phyloP scores from a whole-genome alignment of 495 filamentous ascomycete genomes.

The Penicillium pancosmium region DNA sequence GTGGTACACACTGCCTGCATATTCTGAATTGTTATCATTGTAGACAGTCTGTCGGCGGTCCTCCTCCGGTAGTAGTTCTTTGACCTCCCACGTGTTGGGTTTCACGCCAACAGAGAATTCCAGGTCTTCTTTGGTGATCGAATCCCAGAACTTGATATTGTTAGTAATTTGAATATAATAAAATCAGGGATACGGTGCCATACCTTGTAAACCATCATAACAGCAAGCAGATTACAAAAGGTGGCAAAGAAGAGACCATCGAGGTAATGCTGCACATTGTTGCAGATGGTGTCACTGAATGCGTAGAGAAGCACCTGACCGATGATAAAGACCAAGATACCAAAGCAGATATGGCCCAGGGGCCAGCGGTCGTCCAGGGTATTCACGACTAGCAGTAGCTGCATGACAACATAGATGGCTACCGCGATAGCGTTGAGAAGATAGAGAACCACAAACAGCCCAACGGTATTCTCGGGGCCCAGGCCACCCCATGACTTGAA shows the following conservation, averaged over 20 bases:
- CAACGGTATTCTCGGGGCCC: constrained; percentile 79
- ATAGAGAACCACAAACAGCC: constrained; percentile 91
- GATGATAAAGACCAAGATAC: constrained; percentile 85
- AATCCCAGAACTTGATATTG: constrained; percentile 88
- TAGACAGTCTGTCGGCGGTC: constrained; percentile 80
- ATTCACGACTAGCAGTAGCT: constrained; percentile 82
- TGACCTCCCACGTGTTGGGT: constrained; percentile 98
- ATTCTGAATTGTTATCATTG: constrained; percentile 64
- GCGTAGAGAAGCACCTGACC: constrained; percentile 94
- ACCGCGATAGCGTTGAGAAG: constrained; percentile 86
- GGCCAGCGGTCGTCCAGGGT: constrained; percentile 97
- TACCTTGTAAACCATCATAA: constrained; percentile 99
- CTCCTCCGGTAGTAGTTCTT: constrained; percentile 88
- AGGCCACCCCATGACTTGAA: constrained; percentile 92
- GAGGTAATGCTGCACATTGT: constrained; percentile 85
- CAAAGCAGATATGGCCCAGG: constrained; percentile 89
- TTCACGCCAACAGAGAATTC: constrained; percentile 97
- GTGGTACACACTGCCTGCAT: constrained; percentile 61
- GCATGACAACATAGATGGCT: constrained; percentile 82
- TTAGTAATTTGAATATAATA: constrained; percentile 10
- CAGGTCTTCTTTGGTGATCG: constrained; percentile 96
- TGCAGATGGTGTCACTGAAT: constrained; percentile 84
- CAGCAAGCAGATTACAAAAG: constrained; percentile 87
- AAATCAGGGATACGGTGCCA: constrained; percentile 15
- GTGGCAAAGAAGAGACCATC: constrained; percentile 96